These are phyloP conservation scores for Adansonia grandidieri DNA, from an alignment of 441 rosid genomes.

Conservation along the genomic window DNA sequence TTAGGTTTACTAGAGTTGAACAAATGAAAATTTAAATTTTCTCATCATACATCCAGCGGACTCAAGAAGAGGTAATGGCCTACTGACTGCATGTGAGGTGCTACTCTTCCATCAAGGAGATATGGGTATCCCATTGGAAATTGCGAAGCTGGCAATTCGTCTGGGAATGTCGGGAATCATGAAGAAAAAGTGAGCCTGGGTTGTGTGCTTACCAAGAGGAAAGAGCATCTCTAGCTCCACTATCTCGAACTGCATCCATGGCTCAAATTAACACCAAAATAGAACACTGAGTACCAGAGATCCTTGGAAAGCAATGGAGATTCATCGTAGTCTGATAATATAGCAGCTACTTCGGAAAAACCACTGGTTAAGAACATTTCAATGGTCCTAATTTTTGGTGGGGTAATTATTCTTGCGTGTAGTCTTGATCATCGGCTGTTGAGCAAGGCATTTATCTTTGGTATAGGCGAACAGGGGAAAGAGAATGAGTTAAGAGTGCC, in stretches of 20 bases:
- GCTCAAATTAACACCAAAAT: conserved; percentile 69
- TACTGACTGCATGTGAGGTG: conserved; percentile 71
- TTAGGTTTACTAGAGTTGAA: background rate
- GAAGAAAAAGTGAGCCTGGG: conserved; percentile 80
- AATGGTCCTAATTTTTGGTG: conserved; percentile 59
- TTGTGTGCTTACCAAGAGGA: conserved; percentile 65
- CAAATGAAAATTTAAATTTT: background rate
- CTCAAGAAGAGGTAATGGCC: conserved; percentile 62
- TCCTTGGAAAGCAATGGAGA: conserved; percentile 37
- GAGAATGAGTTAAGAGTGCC: conserved; percentile 22
- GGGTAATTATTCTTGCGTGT: conserved; percentile 59
- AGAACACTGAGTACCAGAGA: conserved; percentile 38
- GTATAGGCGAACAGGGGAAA: conserved; percentile 53
- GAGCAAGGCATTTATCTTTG: conserved; percentile 55
- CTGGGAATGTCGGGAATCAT: conserved; percentile 92
- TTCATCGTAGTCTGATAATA: conserved; percentile 32
- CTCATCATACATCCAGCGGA: conserved; percentile 48
- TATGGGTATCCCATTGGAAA: conserved; percentile 85
- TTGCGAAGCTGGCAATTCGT: conserved; percentile 79
- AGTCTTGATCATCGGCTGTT: conserved; percentile 53
- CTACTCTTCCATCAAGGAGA: conserved; percentile 83
- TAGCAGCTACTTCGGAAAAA: conserved; percentile 26
- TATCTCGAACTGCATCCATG: conserved; percentile 61
- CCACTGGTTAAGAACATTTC: conserved; percentile 43
- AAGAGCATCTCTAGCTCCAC: conserved; percentile 52